Conservation (phyloP, 2,329 filamentous ascomycete species). For the Aspergillus tubingensis region DNA sequence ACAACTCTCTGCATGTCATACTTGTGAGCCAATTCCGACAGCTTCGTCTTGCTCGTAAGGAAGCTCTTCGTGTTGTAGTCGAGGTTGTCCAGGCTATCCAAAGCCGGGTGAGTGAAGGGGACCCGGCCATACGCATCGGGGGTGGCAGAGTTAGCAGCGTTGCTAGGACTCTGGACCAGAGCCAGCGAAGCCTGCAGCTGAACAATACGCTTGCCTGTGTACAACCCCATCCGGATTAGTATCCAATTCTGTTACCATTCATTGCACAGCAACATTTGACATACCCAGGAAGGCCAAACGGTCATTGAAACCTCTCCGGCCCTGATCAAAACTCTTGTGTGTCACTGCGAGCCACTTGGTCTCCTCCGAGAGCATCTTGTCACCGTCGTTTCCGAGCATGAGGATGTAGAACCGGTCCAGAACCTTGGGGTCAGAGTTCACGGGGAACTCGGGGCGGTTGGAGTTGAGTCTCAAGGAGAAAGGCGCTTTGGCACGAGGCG, state of each 20-base stretch:
- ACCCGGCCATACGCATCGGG: constrained; percentile 58
- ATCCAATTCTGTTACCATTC: neutral
- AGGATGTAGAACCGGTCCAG: constrained; percentile 77
- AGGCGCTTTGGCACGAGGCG: constrained; percentile 68
- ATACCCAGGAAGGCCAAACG: constrained; percentile 84
- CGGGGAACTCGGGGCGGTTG: constrained; percentile 52
- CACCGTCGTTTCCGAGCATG: constrained; percentile 72
- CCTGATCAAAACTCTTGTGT: constrained; percentile 98
- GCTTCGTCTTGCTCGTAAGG: constrained; percentile 63
- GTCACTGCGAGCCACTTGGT: constrained; percentile 96
- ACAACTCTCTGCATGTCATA: constrained; percentile 74
- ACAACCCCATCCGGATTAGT: constrained; percentile 3
- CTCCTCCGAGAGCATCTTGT: constrained; percentile 79
- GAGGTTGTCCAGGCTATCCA: constrained; percentile 75
- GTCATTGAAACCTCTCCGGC: constrained; percentile 90
- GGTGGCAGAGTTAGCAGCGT: constrained; percentile 28
- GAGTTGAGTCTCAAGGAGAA: constrained; percentile 49
- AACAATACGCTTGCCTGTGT: constrained; percentile 62
- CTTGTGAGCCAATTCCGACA: constrained; percentile 67
- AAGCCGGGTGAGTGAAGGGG: constrained; percentile 69
- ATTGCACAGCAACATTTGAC: constrained; percentile 18
- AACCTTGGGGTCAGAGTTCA: constrained; percentile 73
- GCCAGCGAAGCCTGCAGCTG: constrained; percentile 66
- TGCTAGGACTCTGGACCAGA: constrained; percentile 54
- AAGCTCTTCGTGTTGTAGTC: constrained; percentile 60